phyloP scores from a whole-genome alignment of 1,139 yeast genomes.

The Citeromyces siamensis region DNA sequence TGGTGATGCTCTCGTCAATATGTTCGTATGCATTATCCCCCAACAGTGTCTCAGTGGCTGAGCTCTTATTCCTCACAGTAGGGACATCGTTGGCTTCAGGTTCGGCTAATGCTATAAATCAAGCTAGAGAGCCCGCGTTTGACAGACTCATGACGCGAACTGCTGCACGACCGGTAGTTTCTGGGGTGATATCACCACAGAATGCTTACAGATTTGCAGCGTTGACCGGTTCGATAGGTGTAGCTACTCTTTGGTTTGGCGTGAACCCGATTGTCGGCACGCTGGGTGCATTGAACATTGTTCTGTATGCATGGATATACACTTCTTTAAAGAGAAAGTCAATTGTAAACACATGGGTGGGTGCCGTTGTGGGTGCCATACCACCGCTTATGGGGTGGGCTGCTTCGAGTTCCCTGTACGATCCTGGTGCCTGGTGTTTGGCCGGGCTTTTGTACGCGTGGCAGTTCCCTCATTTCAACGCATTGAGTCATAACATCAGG shows the following conservation, averaged over 20 bases:
- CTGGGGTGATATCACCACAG: slow-evolving; percentile 61
- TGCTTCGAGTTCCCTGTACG: slow-evolving; percentile 67
- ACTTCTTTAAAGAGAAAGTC: slow-evolving; percentile 81
- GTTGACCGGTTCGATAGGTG: slow-evolving; percentile 59
- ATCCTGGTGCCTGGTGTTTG: slow-evolving; percentile 93
- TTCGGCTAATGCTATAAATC: slow-evolving; percentile 92
- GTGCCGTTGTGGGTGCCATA: slow-evolving; percentile 95
- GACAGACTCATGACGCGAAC: slow-evolving; percentile 88
- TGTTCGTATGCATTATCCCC: slow-evolving; percentile 94
- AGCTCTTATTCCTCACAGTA: slow-evolving; percentile 56
- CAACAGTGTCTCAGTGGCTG: slow-evolving; percentile 54
- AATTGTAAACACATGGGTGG: slow-evolving; percentile 94
- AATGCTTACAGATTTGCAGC: slow-evolving; percentile 81
- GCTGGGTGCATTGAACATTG: slow-evolving; percentile 68
- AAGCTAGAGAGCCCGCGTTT: slow-evolving; percentile 91
- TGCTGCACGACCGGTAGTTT: slow-evolving; percentile 78
- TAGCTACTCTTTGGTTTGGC: slow-evolving; percentile 56
- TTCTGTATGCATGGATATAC: slow-evolving; percentile 78
- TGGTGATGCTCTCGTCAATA: slow-evolving; percentile 84
- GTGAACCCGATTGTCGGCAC: slow-evolving; percentile 79
- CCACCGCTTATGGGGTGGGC: slow-evolving; percentile 99
- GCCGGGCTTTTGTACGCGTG: slow-evolving; percentile 89
- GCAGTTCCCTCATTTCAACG: slow-evolving; percentile 98
- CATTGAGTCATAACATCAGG: slow-evolving; percentile 79
- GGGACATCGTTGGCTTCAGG: slow-evolving; percentile 90